These are phyloP conservation scores for Rhizoclosmatium globosum DNA, from an alignment of 192 early-diverging fungal species.

Conservation along the genomic window DNA sequence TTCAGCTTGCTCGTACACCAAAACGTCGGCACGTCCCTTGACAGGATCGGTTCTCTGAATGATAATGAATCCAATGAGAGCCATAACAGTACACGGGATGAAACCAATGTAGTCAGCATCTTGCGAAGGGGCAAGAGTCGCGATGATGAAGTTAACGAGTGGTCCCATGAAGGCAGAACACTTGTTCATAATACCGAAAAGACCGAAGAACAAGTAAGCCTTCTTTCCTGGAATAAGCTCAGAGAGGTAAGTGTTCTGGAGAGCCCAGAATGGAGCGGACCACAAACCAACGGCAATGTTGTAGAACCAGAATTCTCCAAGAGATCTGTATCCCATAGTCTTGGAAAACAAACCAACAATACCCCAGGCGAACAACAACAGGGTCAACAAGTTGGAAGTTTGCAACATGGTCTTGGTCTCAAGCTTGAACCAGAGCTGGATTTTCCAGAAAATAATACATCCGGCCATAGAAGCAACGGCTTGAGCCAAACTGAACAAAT, in stretches of 20 bases:
- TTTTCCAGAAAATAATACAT: conserved; percentile 43
- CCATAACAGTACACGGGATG: conserved; percentile 3
- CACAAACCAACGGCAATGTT: conserved; percentile 41
- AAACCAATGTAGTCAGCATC: conserved; percentile 8
- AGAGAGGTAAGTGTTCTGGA: conserved; percentile 50
- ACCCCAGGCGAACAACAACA: conserved; percentile 45
- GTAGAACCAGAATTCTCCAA: conserved; percentile 36
- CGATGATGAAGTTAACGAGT: conserved; percentile 28
- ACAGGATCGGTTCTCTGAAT: conserved; percentile 7
- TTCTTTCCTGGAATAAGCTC: conserved; percentile 46
- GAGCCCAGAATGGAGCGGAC: conserved; percentile 46
- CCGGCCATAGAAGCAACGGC: conserved; percentile 47
- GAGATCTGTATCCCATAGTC: conserved; percentile 28
- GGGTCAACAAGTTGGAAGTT: conserved; percentile 38
- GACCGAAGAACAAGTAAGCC: conserved; percentile 51
- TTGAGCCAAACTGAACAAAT: conserved; percentile 41
- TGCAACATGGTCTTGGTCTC: conserved; percentile 48
- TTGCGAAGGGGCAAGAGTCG: not conserved
- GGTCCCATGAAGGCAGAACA: conserved; percentile 50
- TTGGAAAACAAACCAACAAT: conserved; percentile 37
- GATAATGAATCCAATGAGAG: conserved; percentile 1
- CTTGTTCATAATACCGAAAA: conserved; percentile 52
- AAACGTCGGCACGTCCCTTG: conserved; percentile 1
- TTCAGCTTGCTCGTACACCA: conserved; percentile 25
- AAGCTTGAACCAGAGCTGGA: conserved; percentile 41